phyloP scores from a whole-genome alignment of 1,284 basidiomycete species.

The Rhodotorula sp. region DNA sequence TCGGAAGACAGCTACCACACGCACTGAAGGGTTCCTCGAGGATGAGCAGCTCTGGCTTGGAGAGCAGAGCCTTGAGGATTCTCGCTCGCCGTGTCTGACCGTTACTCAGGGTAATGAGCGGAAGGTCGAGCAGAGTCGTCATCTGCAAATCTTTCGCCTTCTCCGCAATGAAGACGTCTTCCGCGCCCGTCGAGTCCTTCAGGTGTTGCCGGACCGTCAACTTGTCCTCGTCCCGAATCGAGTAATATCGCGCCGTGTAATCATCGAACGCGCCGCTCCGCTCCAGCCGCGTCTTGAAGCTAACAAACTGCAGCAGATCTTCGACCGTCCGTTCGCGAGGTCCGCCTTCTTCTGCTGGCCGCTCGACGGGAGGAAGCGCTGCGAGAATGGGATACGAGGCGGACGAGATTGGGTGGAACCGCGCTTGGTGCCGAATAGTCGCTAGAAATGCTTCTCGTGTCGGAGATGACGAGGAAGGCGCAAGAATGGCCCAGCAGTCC shows the following conservation, averaged over 20 bases:
- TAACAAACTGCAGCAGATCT: constrained; percentile 40
- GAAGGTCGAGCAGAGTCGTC: constrained; percentile 68
- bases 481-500: constrained; percentile 36
- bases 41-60: constrained; percentile 67
- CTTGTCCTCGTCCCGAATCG: constrained; percentile 74
- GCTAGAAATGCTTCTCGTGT: constrained; percentile 18
- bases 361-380: constrained; percentile 12
- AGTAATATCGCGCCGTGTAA: constrained; percentile 84
- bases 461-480: constrained; percentile 12
- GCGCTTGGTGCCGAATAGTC: constrained; percentile 23
- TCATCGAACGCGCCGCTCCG: constrained; percentile 78
- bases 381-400: constrained; percentile 30
- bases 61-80: constrained; percentile 74
- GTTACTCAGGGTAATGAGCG: constrained; percentile 78
- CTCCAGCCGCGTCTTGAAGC: constrained; percentile 45
- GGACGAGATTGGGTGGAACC: constrained; percentile 23
- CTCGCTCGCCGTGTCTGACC: constrained; percentile 87
- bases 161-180: constrained; percentile 49
- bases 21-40: constrained; percentile 76
- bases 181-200: background rate
- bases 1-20: constrained; percentile 49
- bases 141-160: constrained; percentile 42
- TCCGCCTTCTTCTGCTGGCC: constrained; percentile 23
- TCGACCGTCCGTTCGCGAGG: constrained; percentile 27
- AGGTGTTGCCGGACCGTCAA: constrained; percentile 69